Base-by-base conservation (phyloP, 805 yeast genomes). In the Candida orba region DNA sequence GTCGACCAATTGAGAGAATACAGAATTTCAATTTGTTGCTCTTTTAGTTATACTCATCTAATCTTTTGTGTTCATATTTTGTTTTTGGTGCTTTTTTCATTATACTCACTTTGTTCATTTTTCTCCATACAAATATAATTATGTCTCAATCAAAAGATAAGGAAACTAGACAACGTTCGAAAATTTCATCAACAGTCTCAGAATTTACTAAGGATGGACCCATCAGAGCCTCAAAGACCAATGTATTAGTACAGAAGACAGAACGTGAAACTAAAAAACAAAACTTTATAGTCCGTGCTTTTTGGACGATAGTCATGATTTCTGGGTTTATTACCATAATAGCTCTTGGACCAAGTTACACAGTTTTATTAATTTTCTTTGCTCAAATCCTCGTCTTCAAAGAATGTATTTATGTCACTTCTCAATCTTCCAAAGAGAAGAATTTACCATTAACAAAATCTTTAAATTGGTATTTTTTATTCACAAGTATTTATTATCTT, bases 261-360 rank as follows among this genome's bases (percentile, higher is more conserved):
- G 48, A 41, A 22, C 40, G 39, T 37, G 84, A 79, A 51, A 76
- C 76, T 66, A 86, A 86, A 67, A 82, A 81, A 52, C 90, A 81
- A 65, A 84, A 90, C 36, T 89, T 93, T 57, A 61, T 89, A 38
- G 86, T 89, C 23, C 78, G 99, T 53, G 82, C 98, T 4, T 70
- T 85, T 39, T 93, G 98, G 98, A 85, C 97, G 0, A 64, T 93
- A 54, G 88, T 93, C 15, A 90, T 93, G 97, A 82, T 93, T 47
- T 64, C 71, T 15, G 79, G 78, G 6, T 84, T 89, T 63, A 78
- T 87, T 48, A 65, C 74, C 33, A 72, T 84, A 23, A 67, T 90
- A 39, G 80, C 85, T 25, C 76, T 90, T 9, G 99, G 99, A 35
- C 98, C 90, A 59, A 67, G 84, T 43, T 80, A 89, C 71, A 76